Conservation (phyloP, 2,329 filamentous ascomycete species). For the Zymoseptoria brevis region DNA sequence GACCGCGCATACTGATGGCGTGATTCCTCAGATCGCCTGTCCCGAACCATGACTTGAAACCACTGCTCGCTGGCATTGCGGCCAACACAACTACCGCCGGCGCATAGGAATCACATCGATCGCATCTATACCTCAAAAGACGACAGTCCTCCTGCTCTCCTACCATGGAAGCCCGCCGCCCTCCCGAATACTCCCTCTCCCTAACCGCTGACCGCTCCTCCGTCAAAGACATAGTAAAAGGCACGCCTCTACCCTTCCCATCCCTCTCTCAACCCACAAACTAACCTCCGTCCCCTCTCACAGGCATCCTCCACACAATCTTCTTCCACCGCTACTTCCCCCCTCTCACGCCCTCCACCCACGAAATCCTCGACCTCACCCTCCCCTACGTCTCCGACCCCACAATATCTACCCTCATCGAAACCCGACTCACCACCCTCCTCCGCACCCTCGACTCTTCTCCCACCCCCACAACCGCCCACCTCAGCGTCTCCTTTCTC, state of each 20-base stretch:
- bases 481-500: conserved; percentile 85
- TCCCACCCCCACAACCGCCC: conserved; percentile 51
- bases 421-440: conserved; percentile 72
- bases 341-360: conserved; percentile 68
- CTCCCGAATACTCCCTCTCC: conserved; percentile 87
- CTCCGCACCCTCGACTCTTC: conserved; percentile 62
- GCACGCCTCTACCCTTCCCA: conserved; percentile 28
- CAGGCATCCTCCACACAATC: conserved; percentile 89
- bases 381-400: conserved; percentile 83
- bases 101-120: not conserved
- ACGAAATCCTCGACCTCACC: conserved; percentile 84
- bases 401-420: conserved; percentile 87
- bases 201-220: conserved; percentile 85
- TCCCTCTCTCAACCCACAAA: not conserved
- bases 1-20: not conserved
- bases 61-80: conserved; percentile 2
- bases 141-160: not conserved
- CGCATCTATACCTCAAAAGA: not conserved
- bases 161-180: conserved; percentile 55
- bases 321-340: conserved; percentile 99
- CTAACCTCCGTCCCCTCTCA: not conserved
- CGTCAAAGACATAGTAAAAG: conserved; percentile 88
- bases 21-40: not conserved
- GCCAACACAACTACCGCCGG: conserved; percentile 1
- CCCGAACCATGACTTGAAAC: conserved; percentile 1